A percentile compares a stretch with the other conserved stretches of the same genome.
Evolutionary conservation across 2,329 filamentous ascomycete species (phyloP).

Genomic region (Coniochaeta pulveracea): DNA sequence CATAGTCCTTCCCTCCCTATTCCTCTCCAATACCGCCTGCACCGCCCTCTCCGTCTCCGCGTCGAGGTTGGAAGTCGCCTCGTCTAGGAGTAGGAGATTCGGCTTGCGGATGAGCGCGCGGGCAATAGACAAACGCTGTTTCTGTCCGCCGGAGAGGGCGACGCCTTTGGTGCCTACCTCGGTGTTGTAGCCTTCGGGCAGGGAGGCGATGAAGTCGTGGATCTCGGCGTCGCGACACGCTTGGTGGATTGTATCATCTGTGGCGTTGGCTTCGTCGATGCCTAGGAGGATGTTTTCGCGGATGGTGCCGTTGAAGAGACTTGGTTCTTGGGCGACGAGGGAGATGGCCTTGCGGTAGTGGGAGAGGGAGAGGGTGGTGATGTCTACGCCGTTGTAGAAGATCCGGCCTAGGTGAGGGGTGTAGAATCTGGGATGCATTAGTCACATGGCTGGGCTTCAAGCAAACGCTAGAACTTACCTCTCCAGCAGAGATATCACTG

Average conservation of each 20-base stretch:
- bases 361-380: constrained; percentile 36
- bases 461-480: constrained; percentile 8
- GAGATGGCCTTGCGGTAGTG: constrained; percentile 41
- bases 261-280: constrained; percentile 11
- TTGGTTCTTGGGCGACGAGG: constrained; percentile 48
- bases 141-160: constrained; percentile 54
- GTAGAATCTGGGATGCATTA: constrained; percentile 15
- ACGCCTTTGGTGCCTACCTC: constrained; percentile 55
- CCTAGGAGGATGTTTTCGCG: constrained; percentile 20
- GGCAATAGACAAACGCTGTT: constrained; percentile 58
- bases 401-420: constrained; percentile 36
- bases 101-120: constrained; percentile 57
- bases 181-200: constrained; percentile 51
- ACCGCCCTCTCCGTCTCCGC: constrained; percentile 42
- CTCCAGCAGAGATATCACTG: constrained; percentile 38
- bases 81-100: constrained; percentile 55
- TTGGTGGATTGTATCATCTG: constrained; percentile 13
- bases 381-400: constrained; percentile 43
- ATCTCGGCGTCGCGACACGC: constrained; percentile 18
- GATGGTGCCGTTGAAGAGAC: constrained; percentile 40
- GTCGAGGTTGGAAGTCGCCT: constrained; percentile 61
- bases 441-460: neutral
- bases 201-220: constrained; percentile 16
- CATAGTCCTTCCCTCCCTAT: constrained; percentile 48
- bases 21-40: constrained; percentile 56